Evolutionary conservation across 768 basidiomycete species (phyloP).

Genomic region (Coprinellus micaceus): DNA sequence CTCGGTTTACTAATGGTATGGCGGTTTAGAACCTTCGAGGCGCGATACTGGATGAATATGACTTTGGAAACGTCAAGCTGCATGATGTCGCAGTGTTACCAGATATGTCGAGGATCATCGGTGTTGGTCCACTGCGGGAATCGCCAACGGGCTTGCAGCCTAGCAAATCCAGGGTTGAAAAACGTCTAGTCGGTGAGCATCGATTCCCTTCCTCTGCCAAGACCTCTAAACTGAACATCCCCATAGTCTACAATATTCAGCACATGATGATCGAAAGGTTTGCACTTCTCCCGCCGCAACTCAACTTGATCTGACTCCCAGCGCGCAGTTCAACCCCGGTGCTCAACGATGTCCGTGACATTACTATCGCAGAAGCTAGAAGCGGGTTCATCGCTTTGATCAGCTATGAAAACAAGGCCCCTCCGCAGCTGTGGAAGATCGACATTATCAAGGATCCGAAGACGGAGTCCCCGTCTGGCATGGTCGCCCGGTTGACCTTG

Average conservation of each 20-base stretch:
- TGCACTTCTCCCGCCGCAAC: slow-evolving; percentile 14
- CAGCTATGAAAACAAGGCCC: slow-evolving; percentile 72
- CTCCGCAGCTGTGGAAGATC: slow-evolving; percentile 77
- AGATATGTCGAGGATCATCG: slow-evolving; percentile 59
- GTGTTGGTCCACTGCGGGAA: slow-evolving; percentile 62
- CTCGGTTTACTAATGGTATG: slow-evolving; percentile 11
- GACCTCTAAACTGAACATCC: background rate
- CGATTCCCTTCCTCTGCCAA: slow-evolving; percentile 21
- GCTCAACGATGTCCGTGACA: slow-evolving; percentile 68
- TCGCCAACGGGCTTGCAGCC: slow-evolving; percentile 63
- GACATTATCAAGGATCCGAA: slow-evolving; percentile 57
- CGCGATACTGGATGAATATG: slow-evolving; percentile 38
- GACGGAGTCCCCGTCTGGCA: slow-evolving; percentile 19
- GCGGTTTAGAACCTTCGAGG: slow-evolving; percentile 2
- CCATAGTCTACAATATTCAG: slow-evolving; percentile 64
- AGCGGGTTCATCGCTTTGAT: slow-evolving; percentile 59
- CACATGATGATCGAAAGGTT: slow-evolving; percentile 67
- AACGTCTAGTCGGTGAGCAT: slow-evolving; percentile 68
- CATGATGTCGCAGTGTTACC: slow-evolving; percentile 71
- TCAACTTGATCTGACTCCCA: background rate
- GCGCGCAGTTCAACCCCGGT: slow-evolving; percentile 63
- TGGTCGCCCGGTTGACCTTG: slow-evolving; percentile 36
- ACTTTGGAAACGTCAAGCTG: slow-evolving; percentile 58
- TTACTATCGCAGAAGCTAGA: slow-evolving; percentile 51
- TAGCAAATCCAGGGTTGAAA: slow-evolving; percentile 66